These are phyloP conservation scores for Pestalotiopsis fici DNA, from an alignment of 2,329 filamentous ascomycete species.

Conservation along the genomic window DNA sequence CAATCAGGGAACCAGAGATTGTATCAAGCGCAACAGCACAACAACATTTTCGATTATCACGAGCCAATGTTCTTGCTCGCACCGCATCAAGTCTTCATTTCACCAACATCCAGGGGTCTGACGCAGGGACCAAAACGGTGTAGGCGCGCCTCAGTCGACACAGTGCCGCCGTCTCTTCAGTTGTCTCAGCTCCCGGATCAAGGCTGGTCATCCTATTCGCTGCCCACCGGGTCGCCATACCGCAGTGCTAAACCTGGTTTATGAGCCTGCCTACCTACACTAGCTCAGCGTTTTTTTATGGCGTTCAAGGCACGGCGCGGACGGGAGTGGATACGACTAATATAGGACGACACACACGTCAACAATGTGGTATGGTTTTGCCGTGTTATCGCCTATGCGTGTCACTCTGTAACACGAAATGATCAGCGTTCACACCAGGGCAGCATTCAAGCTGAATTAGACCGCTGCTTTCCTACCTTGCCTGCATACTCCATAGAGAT, in stretches of 20 bases:
- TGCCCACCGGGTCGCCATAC: neutral
- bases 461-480: neutral
- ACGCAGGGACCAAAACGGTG: neutral
- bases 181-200: neutral
- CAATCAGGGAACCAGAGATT: neutral
- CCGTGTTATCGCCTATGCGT: neutral
- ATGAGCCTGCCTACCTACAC: neutral
- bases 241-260: neutral
- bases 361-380: neutral
- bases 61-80: neutral
- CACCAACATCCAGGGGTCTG: neutral
- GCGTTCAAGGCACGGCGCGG: neutral
- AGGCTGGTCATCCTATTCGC: neutral
- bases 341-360: neutral
- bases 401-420: neutral
- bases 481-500: neutral
- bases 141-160: neutral
- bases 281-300: neutral
- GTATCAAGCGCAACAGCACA: neutral
- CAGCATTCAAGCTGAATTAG: neutral
- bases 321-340: neutral
- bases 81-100: neutral
- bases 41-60: neutral
- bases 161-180: neutral
- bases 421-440: neutral